Evolutionary conservation across 371 early-diverging fungal genomes (phyloP).

Genomic region (Circinella umbellata): DNA sequence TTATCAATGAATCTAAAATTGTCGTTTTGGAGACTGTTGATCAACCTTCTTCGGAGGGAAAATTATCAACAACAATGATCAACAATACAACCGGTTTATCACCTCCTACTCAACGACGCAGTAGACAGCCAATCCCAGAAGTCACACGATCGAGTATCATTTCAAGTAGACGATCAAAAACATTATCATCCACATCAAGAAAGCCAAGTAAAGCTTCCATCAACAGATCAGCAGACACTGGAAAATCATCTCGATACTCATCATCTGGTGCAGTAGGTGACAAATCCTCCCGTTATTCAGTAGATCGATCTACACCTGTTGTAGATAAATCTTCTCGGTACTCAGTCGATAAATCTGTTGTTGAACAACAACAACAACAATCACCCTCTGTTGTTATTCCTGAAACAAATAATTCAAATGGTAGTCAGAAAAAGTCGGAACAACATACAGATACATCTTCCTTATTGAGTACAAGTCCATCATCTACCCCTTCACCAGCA

Average conservation of each 20-base stretch:
- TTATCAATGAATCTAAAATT: constrained; percentile 49
- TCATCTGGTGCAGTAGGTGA: neutral
- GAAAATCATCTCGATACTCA: constrained; percentile 5
- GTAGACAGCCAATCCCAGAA: constrained; percentile 5
- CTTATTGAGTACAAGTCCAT: neutral
- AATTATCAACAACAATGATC: constrained; percentile 2
- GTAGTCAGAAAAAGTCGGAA: too few relatives aligned
- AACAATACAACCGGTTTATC: neutral
- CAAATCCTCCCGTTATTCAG: neutral
- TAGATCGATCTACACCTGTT: too few relatives aligned
- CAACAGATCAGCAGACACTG: neutral
- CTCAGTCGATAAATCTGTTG: too few relatives aligned
- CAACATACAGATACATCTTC: neutral
- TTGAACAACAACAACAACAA: too few relatives aligned
- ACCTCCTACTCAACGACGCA: neutral
- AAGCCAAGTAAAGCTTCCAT: constrained; percentile 9
- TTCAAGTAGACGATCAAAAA: constrained; percentile 10
- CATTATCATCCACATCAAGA: constrained; percentile 1
- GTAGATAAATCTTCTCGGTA: too few relatives aligned
- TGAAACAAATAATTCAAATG: too few relatives aligned
- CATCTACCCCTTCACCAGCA: neutral
- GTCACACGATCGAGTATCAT: neutral
- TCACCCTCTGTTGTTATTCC: too few relatives aligned
- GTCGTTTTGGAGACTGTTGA: neutral
- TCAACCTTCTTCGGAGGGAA: constrained; percentile 4